Percentiles rank a stretch among this genome's conserved stretches.
Conservation (phyloP, 1,139 yeast genomes). For the Kodamaea ohmeri region DNA sequence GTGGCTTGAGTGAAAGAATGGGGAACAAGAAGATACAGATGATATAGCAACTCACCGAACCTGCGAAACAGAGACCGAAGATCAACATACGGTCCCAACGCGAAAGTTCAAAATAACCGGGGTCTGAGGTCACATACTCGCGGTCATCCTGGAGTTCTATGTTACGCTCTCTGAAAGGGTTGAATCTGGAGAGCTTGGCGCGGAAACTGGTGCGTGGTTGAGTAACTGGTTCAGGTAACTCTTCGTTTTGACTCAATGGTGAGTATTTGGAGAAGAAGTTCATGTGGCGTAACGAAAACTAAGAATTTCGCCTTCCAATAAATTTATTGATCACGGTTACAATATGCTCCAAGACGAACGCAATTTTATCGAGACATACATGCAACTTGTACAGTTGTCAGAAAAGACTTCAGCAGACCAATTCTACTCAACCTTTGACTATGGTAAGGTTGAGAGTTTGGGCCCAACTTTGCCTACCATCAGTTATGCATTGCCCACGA, state of each 20-base stretch:
- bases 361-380: slow-evolving; percentile 34
- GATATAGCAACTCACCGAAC: slow-evolving; percentile 51
- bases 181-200: slow-evolving; percentile 34
- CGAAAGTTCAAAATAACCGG: slow-evolving; percentile 49
- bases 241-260: slow-evolving; percentile 37
- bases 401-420: slow-evolving; percentile 23
- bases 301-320: no score
- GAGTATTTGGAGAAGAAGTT: slow-evolving; percentile 22
- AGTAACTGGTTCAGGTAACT: slow-evolving; percentile 43
- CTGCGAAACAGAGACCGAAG: slow-evolving; percentile 54
- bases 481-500: slow-evolving; percentile 28
- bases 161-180: slow-evolving; percentile 31
- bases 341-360: slow-evolving; percentile 17
- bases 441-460: slow-evolving; percentile 31
- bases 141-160: slow-evolving; percentile 33
- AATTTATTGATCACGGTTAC: no score
- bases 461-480: slow-evolving; percentile 44
- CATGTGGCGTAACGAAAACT: no score
- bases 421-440: slow-evolving; percentile 34
- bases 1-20: slow-evolving; percentile 51
- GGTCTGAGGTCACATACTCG: slow-evolving; percentile 44
- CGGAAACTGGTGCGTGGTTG: slow-evolving; percentile 19
- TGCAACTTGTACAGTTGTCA: slow-evolving; percentile 33
- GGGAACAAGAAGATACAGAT: slow-evolving; percentile 59
- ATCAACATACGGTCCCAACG: slow-evolving; percentile 59